Evolutionary conservation across 305 asterid genomes (phyloP).

Genomic region (Fraxinus nigra): DNA sequence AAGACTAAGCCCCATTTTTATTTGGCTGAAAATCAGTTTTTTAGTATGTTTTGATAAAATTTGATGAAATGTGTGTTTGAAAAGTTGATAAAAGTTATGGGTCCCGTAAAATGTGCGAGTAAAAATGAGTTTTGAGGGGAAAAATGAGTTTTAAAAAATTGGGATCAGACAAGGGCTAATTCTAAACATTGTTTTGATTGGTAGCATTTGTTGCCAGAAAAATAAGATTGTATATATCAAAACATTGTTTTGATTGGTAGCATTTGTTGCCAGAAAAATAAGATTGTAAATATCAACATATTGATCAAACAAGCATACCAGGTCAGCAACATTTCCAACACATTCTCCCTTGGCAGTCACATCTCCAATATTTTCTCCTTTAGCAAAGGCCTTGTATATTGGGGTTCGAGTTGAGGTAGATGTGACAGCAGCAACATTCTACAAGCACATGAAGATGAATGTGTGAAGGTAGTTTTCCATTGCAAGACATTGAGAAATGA

Average conservation of each 20-base stretch:
- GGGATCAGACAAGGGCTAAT: background rate
- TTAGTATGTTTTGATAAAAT: background rate
- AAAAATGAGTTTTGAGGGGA: background rate
- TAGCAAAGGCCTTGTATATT: constrained; percentile 95
- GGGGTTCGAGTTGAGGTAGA: constrained; percentile 99
- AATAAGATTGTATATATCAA: constrained; percentile 13
- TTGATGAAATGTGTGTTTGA: background rate
- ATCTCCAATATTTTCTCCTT: constrained; percentile 98
- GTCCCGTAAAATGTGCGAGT: background rate
- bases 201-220: constrained; percentile 8
- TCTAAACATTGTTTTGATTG: constrained; percentile 10
- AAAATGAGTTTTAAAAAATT: background rate
- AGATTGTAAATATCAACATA: constrained; percentile 19
- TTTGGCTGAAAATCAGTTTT: background rate
- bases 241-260: constrained; percentile 15
- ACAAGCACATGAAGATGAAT: constrained; percentile 30
- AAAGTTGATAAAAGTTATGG: background rate
- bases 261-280: background rate
- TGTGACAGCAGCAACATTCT: constrained; percentile 95
- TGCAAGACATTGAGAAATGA: constrained; percentile 9
- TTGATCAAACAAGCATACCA: constrained; percentile 49
- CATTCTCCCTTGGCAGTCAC: constrained; percentile 99
- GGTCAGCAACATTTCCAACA: constrained; percentile 89
- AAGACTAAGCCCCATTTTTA: background rate
- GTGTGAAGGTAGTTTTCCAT: constrained; percentile 18